These are phyloP conservation scores for Collybia sordida DNA, from an alignment of 768 basidiomycete species.

Conservation along the genomic window DNA sequence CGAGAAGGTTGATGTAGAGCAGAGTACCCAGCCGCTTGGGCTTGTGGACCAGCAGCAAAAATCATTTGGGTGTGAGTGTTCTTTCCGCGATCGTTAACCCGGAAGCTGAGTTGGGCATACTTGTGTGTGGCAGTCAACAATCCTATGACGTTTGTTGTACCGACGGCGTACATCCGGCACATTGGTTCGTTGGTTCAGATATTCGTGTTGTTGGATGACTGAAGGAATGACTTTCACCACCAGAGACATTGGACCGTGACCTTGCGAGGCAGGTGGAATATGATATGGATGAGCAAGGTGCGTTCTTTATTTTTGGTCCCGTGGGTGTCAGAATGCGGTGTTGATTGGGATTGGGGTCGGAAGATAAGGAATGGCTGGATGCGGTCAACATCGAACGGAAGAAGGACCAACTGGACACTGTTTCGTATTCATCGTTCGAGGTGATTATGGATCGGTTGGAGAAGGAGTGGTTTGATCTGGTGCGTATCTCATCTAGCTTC, in stretches of 20 bases:
- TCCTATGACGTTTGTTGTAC: constrained; percentile 65
- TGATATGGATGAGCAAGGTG: constrained; percentile 99
- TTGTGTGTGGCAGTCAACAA: constrained; percentile 42
- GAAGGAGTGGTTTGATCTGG: constrained; percentile 99
- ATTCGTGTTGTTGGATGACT: constrained; percentile 8
- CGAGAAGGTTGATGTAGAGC: constrained; percentile 62
- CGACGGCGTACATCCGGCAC: constrained; percentile 88
- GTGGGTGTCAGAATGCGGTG: not conserved
- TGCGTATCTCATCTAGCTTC: constrained; percentile 33
- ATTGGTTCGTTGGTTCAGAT: constrained; percentile 57
- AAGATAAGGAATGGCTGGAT: constrained; percentile 96
- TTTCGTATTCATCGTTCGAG: constrained; percentile 89
- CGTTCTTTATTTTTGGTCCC: not conserved
- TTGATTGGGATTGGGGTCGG: constrained; percentile 3
- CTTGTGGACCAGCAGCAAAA: constrained; percentile 62
- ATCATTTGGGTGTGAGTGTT: constrained; percentile 76
- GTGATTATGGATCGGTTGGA: constrained; percentile 96
- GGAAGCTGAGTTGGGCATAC: constrained; percentile 1
- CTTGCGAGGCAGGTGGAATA: constrained; percentile 94
- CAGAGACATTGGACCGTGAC: constrained; percentile 92
- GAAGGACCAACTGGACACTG: constrained; percentile 66
- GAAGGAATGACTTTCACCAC: constrained; percentile 4
- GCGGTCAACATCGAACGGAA: constrained; percentile 77
- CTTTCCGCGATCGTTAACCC: not conserved
- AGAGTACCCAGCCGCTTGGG: constrained; percentile 57